Evolutionary conservation across 164 flowering plant genomes (phyloP).

Genomic region (Annona cherimola): DNA sequence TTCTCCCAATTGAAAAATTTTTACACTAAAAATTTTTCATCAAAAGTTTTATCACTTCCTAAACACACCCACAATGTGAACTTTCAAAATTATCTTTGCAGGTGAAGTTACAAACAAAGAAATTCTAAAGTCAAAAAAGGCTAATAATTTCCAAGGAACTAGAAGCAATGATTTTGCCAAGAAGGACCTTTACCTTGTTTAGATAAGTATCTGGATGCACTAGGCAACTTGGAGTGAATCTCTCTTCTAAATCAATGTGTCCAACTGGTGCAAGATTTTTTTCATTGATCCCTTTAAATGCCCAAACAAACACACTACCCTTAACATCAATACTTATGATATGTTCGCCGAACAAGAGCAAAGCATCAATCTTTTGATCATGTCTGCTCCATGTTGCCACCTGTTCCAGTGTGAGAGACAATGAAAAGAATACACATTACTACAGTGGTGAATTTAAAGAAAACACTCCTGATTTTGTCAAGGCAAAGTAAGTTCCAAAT

Average conservation of each 20-base stretch:
- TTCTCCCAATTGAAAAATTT: no score
- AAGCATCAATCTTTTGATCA: conserved; percentile 57
- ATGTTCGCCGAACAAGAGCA: conserved; percentile 85
- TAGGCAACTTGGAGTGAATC: conserved; percentile 73
- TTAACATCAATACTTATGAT: conserved; percentile 71
- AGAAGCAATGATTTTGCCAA: not conserved
- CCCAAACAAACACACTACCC: conserved; percentile 81
- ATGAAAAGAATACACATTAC: not conserved
- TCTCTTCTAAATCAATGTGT: conserved; percentile 48
- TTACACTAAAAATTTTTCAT: no score
- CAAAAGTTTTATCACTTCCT: no score
- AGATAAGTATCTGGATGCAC: conserved; percentile 97
- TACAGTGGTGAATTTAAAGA: not conserved
- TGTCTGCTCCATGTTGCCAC: conserved; percentile 90
- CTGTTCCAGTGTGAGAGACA: conserved; percentile 28
- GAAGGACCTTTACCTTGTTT: conserved; percentile 60
- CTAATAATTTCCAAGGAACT: not conserved
- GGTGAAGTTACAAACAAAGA: not conserved
- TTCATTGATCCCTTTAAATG: conserved; percentile 59
- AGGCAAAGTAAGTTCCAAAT: not conserved
- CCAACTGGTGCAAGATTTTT: conserved; percentile 60
- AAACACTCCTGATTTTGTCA: not conserved
- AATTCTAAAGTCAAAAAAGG: not conserved
- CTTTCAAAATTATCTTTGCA: not conserved
- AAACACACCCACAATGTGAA: no score